Conservation (phyloP, 2,329 filamentous ascomycete genomes). For the Neonectria coccinea region DNA sequence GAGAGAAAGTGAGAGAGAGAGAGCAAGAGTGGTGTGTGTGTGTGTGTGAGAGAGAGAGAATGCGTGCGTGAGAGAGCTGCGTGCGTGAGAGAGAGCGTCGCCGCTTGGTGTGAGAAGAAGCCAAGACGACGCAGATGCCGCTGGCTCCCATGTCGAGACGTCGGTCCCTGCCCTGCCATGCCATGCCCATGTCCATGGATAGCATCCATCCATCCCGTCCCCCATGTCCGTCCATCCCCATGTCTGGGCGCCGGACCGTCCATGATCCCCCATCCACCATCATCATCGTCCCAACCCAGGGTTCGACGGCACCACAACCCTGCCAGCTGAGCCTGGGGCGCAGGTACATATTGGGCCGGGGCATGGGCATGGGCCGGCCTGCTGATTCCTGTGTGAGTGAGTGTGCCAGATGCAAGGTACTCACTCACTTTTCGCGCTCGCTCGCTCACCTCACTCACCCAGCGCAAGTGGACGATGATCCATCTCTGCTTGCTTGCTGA, state of each 20-base stretch:
- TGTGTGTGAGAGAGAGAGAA: slow-evolving; percentile 1
- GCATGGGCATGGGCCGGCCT: slow-evolving; percentile 22
- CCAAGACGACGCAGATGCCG: slow-evolving; percentile 9
- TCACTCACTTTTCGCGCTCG: background rate
- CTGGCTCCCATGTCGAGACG: background rate
- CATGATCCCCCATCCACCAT: slow-evolving; percentile 11
- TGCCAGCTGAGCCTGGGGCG: slow-evolving; percentile 50
- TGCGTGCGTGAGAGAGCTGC: slow-evolving; percentile 9
- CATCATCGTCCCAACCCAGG: slow-evolving; percentile 32
- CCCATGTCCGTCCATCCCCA: background rate
- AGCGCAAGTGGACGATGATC: background rate
- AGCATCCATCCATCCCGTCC: slow-evolving; percentile 5
- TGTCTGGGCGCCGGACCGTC: background rate
- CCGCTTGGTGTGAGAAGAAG: slow-evolving; percentile 8
- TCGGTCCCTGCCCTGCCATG: background rate
- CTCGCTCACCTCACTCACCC: too few relatives aligned
- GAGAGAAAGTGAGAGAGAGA: background rate
- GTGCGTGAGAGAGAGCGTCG: slow-evolving; percentile 11
- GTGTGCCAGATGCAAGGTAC: slow-evolving; percentile 43
- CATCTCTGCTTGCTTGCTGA: slow-evolving; percentile 11
- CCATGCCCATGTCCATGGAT: background rate
- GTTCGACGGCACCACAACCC: slow-evolving; percentile 35
- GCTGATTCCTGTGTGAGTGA: slow-evolving; percentile 15
- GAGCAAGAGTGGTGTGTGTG: slow-evolving; percentile 18
- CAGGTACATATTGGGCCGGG: slow-evolving; percentile 43